phyloP scores from a whole-genome alignment of 139 green algal genomes.

The Pedinophyceae sp. region DNA sequence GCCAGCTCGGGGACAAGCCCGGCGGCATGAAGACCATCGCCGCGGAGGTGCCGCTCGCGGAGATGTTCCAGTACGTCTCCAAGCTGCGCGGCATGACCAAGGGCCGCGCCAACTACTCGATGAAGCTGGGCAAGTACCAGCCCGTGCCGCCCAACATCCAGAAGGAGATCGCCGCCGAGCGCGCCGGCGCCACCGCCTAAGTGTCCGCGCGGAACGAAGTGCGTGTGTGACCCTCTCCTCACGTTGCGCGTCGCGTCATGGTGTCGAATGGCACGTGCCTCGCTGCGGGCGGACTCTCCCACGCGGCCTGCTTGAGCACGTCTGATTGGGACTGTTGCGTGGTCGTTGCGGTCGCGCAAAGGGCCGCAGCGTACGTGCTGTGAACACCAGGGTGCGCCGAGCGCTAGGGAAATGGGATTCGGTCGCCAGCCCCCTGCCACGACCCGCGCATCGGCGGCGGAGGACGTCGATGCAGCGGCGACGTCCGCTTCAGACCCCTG shows the following conservation, averaged over 20 bases:
- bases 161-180: constrained; percentile 51
- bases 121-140: constrained; percentile 83
- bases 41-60: constrained; percentile 57
- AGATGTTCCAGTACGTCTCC: constrained; percentile 98
- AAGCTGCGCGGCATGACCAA: constrained; percentile 87
- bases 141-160: constrained; percentile 88
- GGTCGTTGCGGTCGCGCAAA: too few relatives aligned
- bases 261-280: not conserved
- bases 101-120: constrained; percentile 89
- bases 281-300: not conserved
- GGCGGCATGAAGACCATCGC: constrained; percentile 79
- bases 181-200: not conserved
- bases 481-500: too few relatives aligned
- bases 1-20: constrained; percentile 81
- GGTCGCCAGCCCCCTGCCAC: too few relatives aligned
- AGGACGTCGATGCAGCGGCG: too few relatives aligned
- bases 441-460: too few relatives aligned
- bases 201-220: not conserved
- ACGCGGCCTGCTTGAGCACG: constrained; percentile 12
- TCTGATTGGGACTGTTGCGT: too few relatives aligned
- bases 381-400: too few relatives aligned
- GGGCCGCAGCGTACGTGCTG: too few relatives aligned
- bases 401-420: too few relatives aligned
- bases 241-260: not conserved
- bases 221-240: not conserved